phyloP scores from a whole-genome alignment of 2,329 filamentous ascomycete genomes.

The Reticulascus tulasneorum region DNA sequence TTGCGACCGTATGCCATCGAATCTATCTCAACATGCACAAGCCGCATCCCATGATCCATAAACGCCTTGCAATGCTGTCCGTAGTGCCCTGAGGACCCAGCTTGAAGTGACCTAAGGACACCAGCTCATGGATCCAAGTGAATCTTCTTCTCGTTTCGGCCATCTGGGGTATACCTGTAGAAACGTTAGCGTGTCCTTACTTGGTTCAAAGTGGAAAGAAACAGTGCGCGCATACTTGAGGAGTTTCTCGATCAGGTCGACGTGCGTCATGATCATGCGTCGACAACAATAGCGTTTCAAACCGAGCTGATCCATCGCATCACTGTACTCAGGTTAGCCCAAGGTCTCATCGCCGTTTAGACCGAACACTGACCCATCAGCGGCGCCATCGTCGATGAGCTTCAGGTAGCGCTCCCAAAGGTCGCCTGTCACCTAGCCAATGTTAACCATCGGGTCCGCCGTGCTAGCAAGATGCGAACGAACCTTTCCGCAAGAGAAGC shows the following conservation, averaged over 20 bases:
- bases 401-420: conserved; percentile 95
- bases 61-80: conserved; percentile 20
- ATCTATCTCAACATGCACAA: not conserved
- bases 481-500: conserved; percentile 99
- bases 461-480: conserved; percentile 14
- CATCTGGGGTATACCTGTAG: conserved; percentile 56
- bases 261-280: conserved; percentile 99
- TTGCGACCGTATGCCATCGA: not conserved
- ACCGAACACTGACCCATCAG: conserved; percentile 61
- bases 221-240: conserved; percentile 63
- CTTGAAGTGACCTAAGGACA: not conserved
- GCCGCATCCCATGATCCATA: not conserved
- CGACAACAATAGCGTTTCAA: conserved; percentile 97
- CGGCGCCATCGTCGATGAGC: conserved; percentile 73
- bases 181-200: conserved; percentile 13
- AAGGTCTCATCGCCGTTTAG: not conserved
- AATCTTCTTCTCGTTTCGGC: conserved; percentile 60
- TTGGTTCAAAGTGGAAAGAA: not conserved
- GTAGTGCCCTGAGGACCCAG: too few species aligned
- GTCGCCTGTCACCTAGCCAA: conserved; percentile 83
- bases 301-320: conserved; percentile 92
- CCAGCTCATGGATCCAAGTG: conserved; percentile 25
- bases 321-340: conserved; percentile 49
- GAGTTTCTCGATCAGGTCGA: conserved; percentile 97
- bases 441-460: conserved; percentile 22